Evolutionary conservation across 371 early-diverging fungal species (phyloP).

Genomic region (Mortierella sp.): DNA sequence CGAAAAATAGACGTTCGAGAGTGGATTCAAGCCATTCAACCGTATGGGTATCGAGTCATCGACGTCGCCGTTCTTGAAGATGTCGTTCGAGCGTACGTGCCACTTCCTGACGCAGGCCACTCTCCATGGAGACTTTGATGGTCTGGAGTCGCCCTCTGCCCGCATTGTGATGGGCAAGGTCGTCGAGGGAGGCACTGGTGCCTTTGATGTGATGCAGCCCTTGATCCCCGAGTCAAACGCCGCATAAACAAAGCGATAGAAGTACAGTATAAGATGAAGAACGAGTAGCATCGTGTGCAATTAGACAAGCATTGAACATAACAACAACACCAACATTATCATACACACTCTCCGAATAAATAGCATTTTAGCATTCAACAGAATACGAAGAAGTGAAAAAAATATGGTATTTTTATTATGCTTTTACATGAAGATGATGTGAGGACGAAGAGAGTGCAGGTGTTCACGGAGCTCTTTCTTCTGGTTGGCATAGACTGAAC

Average conservation of each 20-base stretch:
- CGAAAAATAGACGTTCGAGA: constrained; percentile 89
- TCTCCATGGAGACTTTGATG: constrained; percentile 91
- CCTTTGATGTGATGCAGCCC: constrained; percentile 89
- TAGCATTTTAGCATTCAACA: neutral
- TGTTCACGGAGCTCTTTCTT: neutral
- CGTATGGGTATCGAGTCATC: constrained; percentile 94
- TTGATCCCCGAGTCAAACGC: constrained; percentile 47
- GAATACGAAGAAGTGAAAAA: no score
- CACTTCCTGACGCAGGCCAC: constrained; percentile 94
- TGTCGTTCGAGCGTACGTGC: constrained; percentile 98
- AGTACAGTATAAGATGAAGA: neutral
- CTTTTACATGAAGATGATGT: neutral
- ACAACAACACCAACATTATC: neutral
- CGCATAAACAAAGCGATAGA: constrained; percentile 9
- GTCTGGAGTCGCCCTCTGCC: constrained; percentile 90
- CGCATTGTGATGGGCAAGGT: constrained; percentile 95
- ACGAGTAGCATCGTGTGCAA: neutral
- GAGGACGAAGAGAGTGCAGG: neutral
- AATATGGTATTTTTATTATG: neutral
- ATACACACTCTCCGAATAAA: no score
- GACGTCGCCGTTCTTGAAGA: constrained; percentile 95
- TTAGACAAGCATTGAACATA: neutral
- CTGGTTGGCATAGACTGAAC: neutral
- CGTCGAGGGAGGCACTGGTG: constrained; percentile 95
- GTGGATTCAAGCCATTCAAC: constrained; percentile 98